These are phyloP conservation scores for Citrullus mucosospermus DNA, from an alignment of 306 rosid genomes.

Conservation along the genomic window DNA sequence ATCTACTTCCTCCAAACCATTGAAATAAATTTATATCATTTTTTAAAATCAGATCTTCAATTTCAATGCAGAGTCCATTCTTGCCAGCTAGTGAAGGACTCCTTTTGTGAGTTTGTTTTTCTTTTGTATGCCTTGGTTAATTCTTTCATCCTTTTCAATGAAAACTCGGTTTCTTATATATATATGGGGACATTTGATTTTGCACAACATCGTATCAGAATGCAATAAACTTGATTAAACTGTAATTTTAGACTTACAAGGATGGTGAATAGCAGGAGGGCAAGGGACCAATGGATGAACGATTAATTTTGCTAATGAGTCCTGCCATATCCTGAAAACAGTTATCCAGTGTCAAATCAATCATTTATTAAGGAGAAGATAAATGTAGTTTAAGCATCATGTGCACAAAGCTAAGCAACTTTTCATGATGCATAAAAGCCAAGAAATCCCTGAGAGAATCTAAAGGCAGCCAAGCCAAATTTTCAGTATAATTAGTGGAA, in stretches of 20 bases:
- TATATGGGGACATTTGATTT: not conserved
- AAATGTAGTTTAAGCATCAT: not conserved
- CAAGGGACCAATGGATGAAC: slow-evolving; percentile 91
- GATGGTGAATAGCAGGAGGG: slow-evolving; percentile 93
- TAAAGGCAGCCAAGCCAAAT: not conserved
- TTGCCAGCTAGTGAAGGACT: too few relatives aligned
- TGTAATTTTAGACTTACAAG: slow-evolving; percentile 44
- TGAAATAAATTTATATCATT: not conserved
- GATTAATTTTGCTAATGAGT: slow-evolving; percentile 91
- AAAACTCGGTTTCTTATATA: too few relatives aligned
- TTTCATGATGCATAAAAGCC: not conserved
- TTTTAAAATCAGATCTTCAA: not conserved
- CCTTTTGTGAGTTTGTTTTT: too few relatives aligned
- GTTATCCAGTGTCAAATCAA: slow-evolving; percentile 1
- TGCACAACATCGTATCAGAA: not conserved
- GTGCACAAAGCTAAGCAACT: not conserved
- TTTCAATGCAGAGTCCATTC: not conserved
- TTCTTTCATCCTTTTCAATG: too few relatives aligned
- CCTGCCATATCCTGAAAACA: slow-evolving; percentile 97
- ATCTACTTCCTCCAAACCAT: not conserved
- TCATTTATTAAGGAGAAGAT: not conserved
- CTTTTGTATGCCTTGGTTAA: too few relatives aligned
- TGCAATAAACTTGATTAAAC: slow-evolving; percentile 1
- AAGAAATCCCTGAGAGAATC: not conserved
- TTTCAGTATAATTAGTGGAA: not conserved